These are phyloP conservation scores for Boeremia lycopersici DNA, from an alignment of 2,329 filamentous ascomycete genomes.

Conservation along the genomic window DNA sequence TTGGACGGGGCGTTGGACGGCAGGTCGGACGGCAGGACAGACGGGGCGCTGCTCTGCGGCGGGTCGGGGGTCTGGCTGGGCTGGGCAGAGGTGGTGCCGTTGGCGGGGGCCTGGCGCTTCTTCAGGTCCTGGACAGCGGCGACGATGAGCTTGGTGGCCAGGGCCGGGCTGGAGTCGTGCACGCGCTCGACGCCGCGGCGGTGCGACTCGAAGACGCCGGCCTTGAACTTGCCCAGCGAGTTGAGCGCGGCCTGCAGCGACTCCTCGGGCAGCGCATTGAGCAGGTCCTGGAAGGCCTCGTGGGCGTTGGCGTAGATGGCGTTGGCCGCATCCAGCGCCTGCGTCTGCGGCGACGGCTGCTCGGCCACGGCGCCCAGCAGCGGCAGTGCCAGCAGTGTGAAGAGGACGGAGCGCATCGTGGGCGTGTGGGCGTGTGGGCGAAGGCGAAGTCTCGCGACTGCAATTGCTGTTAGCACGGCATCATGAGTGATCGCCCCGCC, in stretches of 20 bases:
- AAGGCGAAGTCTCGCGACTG: constrained; percentile 11
- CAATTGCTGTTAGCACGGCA: constrained; percentile 26
- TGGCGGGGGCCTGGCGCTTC: constrained; percentile 48
- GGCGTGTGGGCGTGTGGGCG: constrained; percentile 1
- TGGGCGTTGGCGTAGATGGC: constrained; percentile 43
- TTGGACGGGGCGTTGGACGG: neutral
- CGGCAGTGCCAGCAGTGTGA: constrained; percentile 41
- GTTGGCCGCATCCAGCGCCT: constrained; percentile 25
- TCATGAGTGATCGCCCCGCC: constrained; percentile 4
- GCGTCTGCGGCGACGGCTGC: constrained; percentile 23
- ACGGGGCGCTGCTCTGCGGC: constrained; percentile 12
- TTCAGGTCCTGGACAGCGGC: constrained; percentile 62
- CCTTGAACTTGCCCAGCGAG: constrained; percentile 66
- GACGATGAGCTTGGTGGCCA: constrained; percentile 68
- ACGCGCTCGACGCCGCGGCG: constrained; percentile 67
- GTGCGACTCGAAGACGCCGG: constrained; percentile 72
- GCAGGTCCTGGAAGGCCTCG: constrained; percentile 59
- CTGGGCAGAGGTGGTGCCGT: constrained; percentile 28
- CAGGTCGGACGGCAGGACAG: no score
- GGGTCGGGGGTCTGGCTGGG: constrained; percentile 15
- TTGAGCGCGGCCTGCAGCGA: constrained; percentile 71
- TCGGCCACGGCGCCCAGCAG: constrained; percentile 33
- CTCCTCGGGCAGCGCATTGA: constrained; percentile 63
- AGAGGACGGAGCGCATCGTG: constrained; percentile 42
- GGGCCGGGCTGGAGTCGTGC: constrained; percentile 63